Base-by-base conservation (phyloP, 176 grass and related monocot species). In the Carex kokanica region DNA sequence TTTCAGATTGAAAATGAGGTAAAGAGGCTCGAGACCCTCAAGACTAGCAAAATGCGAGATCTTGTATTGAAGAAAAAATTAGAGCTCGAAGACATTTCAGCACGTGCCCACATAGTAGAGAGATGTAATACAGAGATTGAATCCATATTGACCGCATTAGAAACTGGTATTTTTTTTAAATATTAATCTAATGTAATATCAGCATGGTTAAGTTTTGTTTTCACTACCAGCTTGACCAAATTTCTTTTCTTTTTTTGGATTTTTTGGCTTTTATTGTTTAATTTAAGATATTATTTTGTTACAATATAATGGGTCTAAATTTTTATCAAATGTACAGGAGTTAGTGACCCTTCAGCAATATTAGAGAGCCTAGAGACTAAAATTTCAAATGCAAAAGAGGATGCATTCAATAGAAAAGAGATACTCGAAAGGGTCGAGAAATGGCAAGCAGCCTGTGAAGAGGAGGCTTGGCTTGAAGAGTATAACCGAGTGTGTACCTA, bases 401-500 rank as follows among this genome's bases (percentile, higher is more conserved):
- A 91, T 8, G 91, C 89, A 61, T 91, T 93, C 79, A 93, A 86
- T 88, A 86, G 93, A 74, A 97, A 91, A 86, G 91, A 97, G 13
- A 83, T 93, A 18, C 85, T 97, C 1, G 93, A 97, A 74, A 89
- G 86, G 78, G 86, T 88, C 8, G 93, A 97, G 66, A 89, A 64
- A 78, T 97, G 88, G 90, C 87, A 84, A 20, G 87, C 85, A 0
- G 91, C 87, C 25, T 47, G 92, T 1, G 93, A 97, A 52, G 93
- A 97, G 84, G 93, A 97, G 71, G 84, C 85, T 5, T 97, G 93
- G 93, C 91, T 97, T n/a, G 91, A 97, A 32, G 93, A 97, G 80
- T 96, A 96, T 82, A 96, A 60, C 68, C 75, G 81, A 61, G 93
- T 93, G 9, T 34, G 56, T 66, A 51, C 54, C 55, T 66, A 11